These are phyloP conservation scores for Diaporthe ilicicola DNA, from an alignment of 2,329 filamentous ascomycete genomes.

Conservation along the genomic window DNA sequence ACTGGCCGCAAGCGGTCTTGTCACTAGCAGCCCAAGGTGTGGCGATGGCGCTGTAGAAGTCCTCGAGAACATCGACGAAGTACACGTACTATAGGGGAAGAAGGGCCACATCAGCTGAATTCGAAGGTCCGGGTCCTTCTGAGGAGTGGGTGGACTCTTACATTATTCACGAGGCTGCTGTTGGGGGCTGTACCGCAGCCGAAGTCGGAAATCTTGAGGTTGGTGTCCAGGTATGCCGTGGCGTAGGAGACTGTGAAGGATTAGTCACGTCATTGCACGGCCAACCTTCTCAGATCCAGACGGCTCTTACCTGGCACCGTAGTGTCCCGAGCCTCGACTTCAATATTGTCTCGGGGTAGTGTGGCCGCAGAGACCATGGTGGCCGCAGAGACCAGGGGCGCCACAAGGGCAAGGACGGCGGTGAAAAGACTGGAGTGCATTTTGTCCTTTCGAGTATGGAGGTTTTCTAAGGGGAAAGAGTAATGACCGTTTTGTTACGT, in stretches of 20 bases:
- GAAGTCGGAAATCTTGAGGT: slow-evolving; percentile 22
- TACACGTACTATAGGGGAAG: not conserved
- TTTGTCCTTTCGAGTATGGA: not conserved
- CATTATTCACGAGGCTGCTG: not conserved
- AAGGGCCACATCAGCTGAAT: not conserved
- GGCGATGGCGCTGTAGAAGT: slow-evolving; percentile 16
- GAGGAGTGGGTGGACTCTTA: not conserved
- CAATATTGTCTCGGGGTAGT: not conserved
- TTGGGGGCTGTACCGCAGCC: slow-evolving; percentile 6
- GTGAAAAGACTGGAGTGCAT: not conserved
- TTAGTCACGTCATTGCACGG: not conserved
- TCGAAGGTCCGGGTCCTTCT: not conserved
- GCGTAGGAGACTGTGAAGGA: slow-evolving; percentile 9
- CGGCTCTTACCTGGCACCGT: not conserved
- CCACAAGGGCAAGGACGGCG: slow-evolving; percentile 1
- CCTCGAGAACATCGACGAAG: slow-evolving; percentile 25
- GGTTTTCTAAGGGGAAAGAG: not conserved
- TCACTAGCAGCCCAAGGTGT: slow-evolving; percentile 17
- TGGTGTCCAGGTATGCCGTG: slow-evolving; percentile 7
- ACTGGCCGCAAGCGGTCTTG: slow-evolving; percentile 23
- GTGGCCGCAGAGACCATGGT: slow-evolving; percentile 4
- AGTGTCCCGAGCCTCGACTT: slow-evolving; percentile 1
- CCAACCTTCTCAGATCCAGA: not conserved
- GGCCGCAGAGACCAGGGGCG: slow-evolving; percentile 1
- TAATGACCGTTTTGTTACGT: not conserved